These are phyloP conservation scores for Eimeria zaria DNA, from an alignment of 169 alveolate genomes.

Conservation along the genomic window DNA sequence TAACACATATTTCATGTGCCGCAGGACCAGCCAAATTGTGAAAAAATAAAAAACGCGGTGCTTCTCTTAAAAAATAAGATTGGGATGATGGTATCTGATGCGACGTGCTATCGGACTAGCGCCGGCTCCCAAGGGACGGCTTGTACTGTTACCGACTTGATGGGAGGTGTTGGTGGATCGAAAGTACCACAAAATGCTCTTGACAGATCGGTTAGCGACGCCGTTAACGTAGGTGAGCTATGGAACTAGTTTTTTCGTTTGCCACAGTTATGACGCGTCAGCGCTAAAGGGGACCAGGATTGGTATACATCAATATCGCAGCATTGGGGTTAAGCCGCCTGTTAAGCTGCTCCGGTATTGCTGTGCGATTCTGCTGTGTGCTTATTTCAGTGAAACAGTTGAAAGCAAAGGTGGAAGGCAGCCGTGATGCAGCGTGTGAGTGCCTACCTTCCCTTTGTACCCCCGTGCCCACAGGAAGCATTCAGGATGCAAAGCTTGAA, in stretches of 20 bases:
- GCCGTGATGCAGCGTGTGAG: constrained; percentile 29
- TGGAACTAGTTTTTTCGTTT: background rate
- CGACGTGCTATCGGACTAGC: background rate
- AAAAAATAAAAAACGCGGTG: background rate
- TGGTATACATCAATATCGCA: background rate
- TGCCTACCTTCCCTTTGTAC: background rate
- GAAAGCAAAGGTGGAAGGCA: constrained; percentile 7
- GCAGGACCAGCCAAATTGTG: background rate
- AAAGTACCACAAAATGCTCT: constrained; percentile 40
- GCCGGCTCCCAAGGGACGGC: constrained; percentile 8
- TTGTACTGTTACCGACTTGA: constrained; percentile 36
- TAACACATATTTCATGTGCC: background rate
- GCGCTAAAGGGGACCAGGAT: background rate
- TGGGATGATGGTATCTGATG: background rate
- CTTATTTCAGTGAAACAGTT: constrained; percentile 16
- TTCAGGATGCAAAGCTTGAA: background rate
- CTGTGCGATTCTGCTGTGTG: background rate
- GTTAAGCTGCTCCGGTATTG: background rate
- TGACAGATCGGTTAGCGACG: constrained; percentile 20
- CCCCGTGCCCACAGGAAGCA: background rate
- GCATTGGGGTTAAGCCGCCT: background rate
- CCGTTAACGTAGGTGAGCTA: constrained; percentile 13
- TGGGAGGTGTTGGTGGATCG: constrained; percentile 56
- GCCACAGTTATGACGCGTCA: background rate
- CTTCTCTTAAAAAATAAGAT: background rate